Percentiles rank a stretch among this genome's conserved stretches.
phyloP scores from a whole-genome alignment of 306 rosid species.

The Vachellia pachyceras region DNA sequence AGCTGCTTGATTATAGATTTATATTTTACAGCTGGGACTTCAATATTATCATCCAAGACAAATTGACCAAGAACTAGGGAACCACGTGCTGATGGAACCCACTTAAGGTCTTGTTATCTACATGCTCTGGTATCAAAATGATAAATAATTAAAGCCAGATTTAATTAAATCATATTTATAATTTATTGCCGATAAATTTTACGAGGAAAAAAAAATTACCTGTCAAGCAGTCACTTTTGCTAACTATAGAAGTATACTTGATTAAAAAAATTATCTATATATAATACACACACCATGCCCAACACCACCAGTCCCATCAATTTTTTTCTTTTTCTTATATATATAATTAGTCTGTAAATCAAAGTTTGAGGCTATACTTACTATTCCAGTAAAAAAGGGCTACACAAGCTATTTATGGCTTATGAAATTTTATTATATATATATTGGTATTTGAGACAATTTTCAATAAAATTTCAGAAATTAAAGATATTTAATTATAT shows the following conservation, averaged over 20 bases:
- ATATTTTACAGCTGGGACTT: slow-evolving; percentile 62
- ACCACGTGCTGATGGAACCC: slow-evolving; percentile 68
- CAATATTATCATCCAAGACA: slow-evolving; percentile 50
- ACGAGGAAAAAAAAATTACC: neutral
- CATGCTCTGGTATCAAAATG: neutral
- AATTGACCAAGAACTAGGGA: slow-evolving; percentile 62
- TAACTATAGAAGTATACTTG: neutral
- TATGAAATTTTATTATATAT: too few relatives aligned
- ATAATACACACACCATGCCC: neutral
- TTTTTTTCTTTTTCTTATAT: neutral
- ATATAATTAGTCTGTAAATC: neutral
- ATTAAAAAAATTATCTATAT: neutral
- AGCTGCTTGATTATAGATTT: slow-evolving; percentile 36
- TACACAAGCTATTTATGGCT: too few relatives aligned
- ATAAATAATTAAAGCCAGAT: neutral
- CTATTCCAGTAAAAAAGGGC: too few relatives aligned
- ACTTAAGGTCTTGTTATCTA: slow-evolving; percentile 38
- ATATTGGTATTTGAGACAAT: neutral
- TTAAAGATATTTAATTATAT: neutral
- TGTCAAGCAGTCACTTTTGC: neutral
- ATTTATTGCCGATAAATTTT: neutral
- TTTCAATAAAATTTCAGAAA: neutral
- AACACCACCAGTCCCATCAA: neutral
- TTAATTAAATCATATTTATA: neutral
- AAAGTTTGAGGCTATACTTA: neutral